Conservation (phyloP, 495 filamentous ascomycete species). For the Penicillium crystallinum region DNA sequence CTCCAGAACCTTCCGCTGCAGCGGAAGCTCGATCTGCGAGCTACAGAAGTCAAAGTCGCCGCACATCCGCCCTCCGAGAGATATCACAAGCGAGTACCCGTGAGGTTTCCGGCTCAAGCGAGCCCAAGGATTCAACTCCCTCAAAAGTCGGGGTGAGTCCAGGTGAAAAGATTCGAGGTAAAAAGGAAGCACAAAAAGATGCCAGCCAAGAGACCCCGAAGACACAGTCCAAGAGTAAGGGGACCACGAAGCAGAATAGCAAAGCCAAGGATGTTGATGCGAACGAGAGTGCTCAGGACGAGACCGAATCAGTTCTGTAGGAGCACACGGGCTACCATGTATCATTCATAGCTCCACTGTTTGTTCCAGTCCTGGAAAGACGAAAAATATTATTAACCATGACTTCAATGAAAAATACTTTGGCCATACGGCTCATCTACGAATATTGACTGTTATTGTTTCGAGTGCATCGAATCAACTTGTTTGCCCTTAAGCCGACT, state of each 20-base stretch:
- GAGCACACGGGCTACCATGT: neutral
- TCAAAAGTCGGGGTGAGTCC: slow-evolving; percentile 31
- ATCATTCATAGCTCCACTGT: neutral
- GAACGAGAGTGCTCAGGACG: neutral
- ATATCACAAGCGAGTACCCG: slow-evolving; percentile 24
- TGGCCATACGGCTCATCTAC: neutral
- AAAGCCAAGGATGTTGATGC: neutral
- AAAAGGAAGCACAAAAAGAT: slow-evolving; percentile 28
- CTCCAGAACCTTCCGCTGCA: slow-evolving; percentile 26
- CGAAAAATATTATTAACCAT: neutral
- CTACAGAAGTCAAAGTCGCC: slow-evolving; percentile 20
- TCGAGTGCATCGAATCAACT: neutral
- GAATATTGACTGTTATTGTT: neutral
- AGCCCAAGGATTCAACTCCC: slow-evolving; percentile 12
- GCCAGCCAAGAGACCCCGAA: slow-evolving; percentile 4
- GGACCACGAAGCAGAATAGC: neutral
- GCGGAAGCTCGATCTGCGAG: slow-evolving; percentile 31
- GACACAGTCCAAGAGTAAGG: neutral
- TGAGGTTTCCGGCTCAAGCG: slow-evolving; percentile 33
- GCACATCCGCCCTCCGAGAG: slow-evolving; percentile 18
- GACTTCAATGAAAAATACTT: neutral
- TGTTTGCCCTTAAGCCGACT: neutral
- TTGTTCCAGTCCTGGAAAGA: neutral
- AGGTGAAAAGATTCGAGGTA: slow-evolving; percentile 34
- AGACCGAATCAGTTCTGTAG: neutral